Base-by-base conservation (phyloP, 1,139 yeast genomes). In the Hyphopichia fennica region DNA sequence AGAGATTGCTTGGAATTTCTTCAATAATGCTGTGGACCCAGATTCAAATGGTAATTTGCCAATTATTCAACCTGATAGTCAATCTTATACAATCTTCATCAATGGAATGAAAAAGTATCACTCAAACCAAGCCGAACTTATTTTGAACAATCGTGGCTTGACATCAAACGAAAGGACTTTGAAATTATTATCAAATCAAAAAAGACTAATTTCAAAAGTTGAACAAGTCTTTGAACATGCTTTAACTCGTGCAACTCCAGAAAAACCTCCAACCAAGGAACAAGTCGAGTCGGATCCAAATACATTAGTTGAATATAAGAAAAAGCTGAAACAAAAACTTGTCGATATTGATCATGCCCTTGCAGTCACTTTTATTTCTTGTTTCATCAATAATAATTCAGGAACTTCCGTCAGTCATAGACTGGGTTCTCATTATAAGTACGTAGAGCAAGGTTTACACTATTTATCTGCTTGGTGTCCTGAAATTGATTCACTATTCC, bases 21-120 rank as follows among this genome's bases (percentile, higher is more conserved):
- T 73, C 41, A 68, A 71, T 38, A 25, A 11, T 25, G 28, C 11
- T 25, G 28, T 25, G 8, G 28, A 25, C 11, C 28, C 28, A 4
- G 28, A 25, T 11, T n/a, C 4, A 3, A 9, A 9, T 25, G 50
- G 50, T 17, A 34, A 53, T 42, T 17, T 46, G 46, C 41, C 47
- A 3, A 41, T 37, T 8, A 44, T 70, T 6, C 52, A 48, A 4
- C 71, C 78, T 2, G 62, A 71, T 47, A 53, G 62, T 22, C 70
- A 65, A 40, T 65, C 77, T 1, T 73, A 67, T 39, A 69, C 77
- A 1, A 71, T 69, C 16, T 62, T 73, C 41, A 54, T 72, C 16
- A 61, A 66, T 42, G 79, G 79, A 4, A 44, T 68, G 14, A 64
- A 60, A 35, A 58, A 54, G 34, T 57, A 53, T 38, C 52, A 60